phyloP scores from a whole-genome alignment of 1,139 yeast species.

The Geotrichum citri-aurantii region DNA sequence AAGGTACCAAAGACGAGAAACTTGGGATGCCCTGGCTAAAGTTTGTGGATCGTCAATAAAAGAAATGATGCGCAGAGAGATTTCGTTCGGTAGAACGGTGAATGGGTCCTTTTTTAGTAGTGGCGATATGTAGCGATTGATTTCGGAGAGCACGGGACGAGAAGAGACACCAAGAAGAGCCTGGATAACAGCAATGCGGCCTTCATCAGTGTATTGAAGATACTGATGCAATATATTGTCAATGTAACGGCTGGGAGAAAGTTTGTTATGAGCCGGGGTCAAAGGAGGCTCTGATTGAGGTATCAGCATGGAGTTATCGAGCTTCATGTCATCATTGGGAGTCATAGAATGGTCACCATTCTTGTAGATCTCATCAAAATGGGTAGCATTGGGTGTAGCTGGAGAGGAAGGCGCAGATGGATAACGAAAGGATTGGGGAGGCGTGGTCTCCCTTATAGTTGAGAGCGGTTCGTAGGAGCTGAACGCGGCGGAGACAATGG shows the following conservation, averaged over 20 bases:
- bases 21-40: conserved; percentile 42
- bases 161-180: conserved; percentile 13
- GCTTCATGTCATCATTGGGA: conserved; percentile 5
- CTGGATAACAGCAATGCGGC: conserved; percentile 12
- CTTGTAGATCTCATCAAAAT: conserved; percentile 14
- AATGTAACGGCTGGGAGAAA: conserved; percentile 6
- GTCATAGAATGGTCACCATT: conserved; percentile 10
- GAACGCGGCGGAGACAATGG: conserved; percentile 2
- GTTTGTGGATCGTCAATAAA: conserved; percentile 57
- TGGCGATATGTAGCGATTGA: conserved; percentile 69
- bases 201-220: conserved; percentile 17
- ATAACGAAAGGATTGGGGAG: conserved; percentile 17
- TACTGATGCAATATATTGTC: conserved; percentile 13
- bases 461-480: conserved; percentile 10
- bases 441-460: conserved; percentile 17
- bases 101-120: conserved; percentile 83
- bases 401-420: conserved; percentile 17
- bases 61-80: conserved; percentile 75
- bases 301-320: not conserved
- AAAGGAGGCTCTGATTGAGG: conserved; percentile 1
- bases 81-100: conserved; percentile 73
- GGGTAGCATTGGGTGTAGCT: conserved; percentile 17
- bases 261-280: conserved; percentile 6
- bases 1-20: conserved; percentile 40
- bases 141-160: conserved; percentile 60